Evolutionary conservation across 345 rosid species (phyloP), one percentile per base, ranked within the genome.

Genomic region (Brassica incana): DNA sequence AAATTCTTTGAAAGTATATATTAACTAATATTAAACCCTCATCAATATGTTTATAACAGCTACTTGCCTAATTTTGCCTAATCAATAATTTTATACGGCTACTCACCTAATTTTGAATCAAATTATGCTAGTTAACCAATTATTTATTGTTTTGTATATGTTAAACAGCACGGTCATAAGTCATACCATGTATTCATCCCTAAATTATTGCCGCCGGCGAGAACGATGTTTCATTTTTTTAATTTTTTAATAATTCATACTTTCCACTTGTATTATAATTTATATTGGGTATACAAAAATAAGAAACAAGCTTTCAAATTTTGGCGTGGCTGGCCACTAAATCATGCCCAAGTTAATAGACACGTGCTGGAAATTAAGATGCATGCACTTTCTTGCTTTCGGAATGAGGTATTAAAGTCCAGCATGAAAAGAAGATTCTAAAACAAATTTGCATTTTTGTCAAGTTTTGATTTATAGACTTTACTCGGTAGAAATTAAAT

Each of bases 311-410:
- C 65, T 67, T 68, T 74, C 58, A 61, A 18, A n/a, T 16, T 80
- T 69, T 69, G 70, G 71, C 71, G 75, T 80, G 60, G 65, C 75
- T 80, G 83, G 60, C 83, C 61, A 80, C 79, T 80, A 48, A 74
- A 62, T 74, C 75, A 69, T 80, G 75, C 27, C 75, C 71, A 68
- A 27, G 27, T 25, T 36, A 69, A 74, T 80, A 74, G 11, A 56
- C 83, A 80, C 83, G 79, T 80, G 83, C 6, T 69, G 2, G 2
- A 80, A 80, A 62, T 80, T 10, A 69, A 80, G 83, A 69, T 80
- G 83, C 83, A 80, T 80, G 79, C 79, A 80, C 67, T 80, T 80
- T 63, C 79, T 74, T 74, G 65, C 78, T 54, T 69, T 69, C 83
- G 0, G 33, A 52, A 38, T 69, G 71, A 68, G 4, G 27, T 65